phyloP scores from a whole-genome alignment of 1,139 yeast species.

The Entelexis sorbosivorans region DNA sequence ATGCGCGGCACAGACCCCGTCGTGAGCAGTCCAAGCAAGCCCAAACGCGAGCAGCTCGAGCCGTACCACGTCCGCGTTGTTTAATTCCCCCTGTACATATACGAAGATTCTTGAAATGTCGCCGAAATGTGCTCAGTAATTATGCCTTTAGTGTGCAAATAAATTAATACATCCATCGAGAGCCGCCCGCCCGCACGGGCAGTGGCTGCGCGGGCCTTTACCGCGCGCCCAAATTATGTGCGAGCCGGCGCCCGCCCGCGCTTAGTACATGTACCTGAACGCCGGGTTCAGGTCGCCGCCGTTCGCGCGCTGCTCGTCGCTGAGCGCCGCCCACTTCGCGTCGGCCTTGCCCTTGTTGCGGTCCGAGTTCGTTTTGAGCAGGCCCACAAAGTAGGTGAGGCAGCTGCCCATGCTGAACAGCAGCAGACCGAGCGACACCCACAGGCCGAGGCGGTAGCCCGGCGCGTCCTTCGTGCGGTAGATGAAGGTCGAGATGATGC shows the following conservation, averaged over 20 bases:
- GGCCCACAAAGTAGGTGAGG: constrained; percentile 36
- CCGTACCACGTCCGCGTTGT: constrained; percentile 7
- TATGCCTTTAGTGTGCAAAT: no score
- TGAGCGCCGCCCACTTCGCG: constrained; percentile 33
- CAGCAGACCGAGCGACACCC: constrained; percentile 44
- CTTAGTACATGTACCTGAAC: constrained; percentile 40
- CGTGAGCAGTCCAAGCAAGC: constrained; percentile 65
- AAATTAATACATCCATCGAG: no score
- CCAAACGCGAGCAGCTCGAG: constrained; percentile 10
- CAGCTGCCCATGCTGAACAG: constrained; percentile 42
- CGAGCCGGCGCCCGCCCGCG: no score
- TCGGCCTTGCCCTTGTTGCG: constrained; percentile 27
- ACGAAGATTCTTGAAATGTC: no score
- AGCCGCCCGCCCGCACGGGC: no score
- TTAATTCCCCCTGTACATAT: neutral
- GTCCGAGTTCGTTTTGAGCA: constrained; percentile 31
- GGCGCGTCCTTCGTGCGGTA: constrained; percentile 52
- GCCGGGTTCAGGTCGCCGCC: constrained; percentile 61
- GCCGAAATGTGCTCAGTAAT: no score
- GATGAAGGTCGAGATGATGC: constrained; percentile 58
- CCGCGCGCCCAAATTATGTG: no score
- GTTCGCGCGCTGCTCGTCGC: constrained; percentile 38
- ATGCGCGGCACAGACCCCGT: constrained; percentile 80
- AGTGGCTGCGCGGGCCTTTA: no score
- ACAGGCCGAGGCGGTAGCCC: constrained; percentile 46